These are phyloP conservation scores for Ceratocystis destructans DNA, from an alignment of 2,329 filamentous ascomycete genomes.

Conservation along the genomic window DNA sequence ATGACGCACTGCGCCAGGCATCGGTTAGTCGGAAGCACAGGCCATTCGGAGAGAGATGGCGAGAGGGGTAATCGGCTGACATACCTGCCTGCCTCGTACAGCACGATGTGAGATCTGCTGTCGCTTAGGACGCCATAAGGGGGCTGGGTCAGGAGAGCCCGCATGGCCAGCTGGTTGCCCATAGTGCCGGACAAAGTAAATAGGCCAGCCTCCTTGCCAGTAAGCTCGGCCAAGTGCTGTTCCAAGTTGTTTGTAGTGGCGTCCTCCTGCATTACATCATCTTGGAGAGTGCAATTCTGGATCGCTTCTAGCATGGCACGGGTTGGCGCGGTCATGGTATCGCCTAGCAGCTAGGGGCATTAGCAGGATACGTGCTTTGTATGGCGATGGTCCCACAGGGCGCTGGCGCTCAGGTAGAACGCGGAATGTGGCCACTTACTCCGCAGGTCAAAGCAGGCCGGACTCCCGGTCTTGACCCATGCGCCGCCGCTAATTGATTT, in stretches of 20 bases:
- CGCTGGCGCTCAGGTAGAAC: no score
- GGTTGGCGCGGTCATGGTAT: slow-evolving; percentile 58
- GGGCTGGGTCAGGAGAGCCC: slow-evolving; percentile 63
- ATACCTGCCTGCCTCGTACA: slow-evolving; percentile 49
- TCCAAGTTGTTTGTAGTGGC: slow-evolving; percentile 65
- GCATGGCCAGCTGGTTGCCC: slow-evolving; percentile 79
- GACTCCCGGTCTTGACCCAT: slow-evolving; percentile 19
- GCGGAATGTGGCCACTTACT: slow-evolving; percentile 25
- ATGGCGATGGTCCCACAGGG: neutral
- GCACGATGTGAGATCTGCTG: slow-evolving; percentile 60
- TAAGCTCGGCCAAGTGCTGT: slow-evolving; percentile 54
- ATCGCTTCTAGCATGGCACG: slow-evolving; percentile 71
- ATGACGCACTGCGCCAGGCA: slow-evolving; percentile 42
- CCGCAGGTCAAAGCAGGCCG: slow-evolving; percentile 30
- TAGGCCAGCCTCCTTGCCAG: slow-evolving; percentile 62
- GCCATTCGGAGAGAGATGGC: no score
- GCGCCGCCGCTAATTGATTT: neutral
- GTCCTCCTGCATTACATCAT: slow-evolving; percentile 77
- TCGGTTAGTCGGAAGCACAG: neutral
- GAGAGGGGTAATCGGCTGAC: slow-evolving; percentile 18
- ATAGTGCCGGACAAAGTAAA: slow-evolving; percentile 85
- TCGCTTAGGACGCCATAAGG: slow-evolving; percentile 74
- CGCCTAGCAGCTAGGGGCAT: slow-evolving; percentile 28
- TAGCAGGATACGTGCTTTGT: neutral
- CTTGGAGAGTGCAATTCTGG: slow-evolving; percentile 56